A percentile compares a stretch with the other conserved stretches of the same genome.
Conservation (phyloP, 2,329 filamentous ascomycete species). For the Endoconidiophora laricicola region DNA sequence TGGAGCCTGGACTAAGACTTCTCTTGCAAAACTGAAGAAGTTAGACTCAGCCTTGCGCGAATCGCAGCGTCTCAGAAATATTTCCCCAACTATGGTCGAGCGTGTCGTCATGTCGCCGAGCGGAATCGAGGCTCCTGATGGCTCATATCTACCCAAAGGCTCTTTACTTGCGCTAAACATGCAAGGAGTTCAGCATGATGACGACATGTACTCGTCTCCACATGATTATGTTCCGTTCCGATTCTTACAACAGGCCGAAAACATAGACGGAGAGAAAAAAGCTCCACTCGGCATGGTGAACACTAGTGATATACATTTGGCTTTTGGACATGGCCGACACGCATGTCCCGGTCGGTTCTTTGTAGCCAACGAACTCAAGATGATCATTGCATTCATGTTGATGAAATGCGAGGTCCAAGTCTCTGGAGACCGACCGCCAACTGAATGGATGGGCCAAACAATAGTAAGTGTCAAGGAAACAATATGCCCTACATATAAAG, state of each 20-base stretch:
- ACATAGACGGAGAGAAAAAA: slow-evolving; percentile 23
- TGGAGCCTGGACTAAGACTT: slow-evolving; percentile 28
- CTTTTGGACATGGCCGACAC: slow-evolving; percentile 42
- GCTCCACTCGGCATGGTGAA: slow-evolving; percentile 31
- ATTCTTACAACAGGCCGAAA: slow-evolving; percentile 17
- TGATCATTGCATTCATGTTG: slow-evolving; percentile 33
- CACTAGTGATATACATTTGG: slow-evolving; percentile 32
- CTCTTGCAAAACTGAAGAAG: slow-evolving; percentile 26
- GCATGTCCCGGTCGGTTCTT: slow-evolving; percentile 40
- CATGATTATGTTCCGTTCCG: slow-evolving; percentile 32
- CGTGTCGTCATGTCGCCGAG: slow-evolving; percentile 27
- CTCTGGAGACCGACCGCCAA: slow-evolving; percentile 23
- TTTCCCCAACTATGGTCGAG: slow-evolving; percentile 28
- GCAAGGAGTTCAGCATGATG: slow-evolving; percentile 30
- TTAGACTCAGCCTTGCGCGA: slow-evolving; percentile 37
- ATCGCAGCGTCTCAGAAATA: slow-evolving; percentile 32
- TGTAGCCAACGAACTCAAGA: slow-evolving; percentile 37
- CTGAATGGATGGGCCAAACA: slow-evolving; percentile 29
- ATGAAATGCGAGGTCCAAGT: slow-evolving; percentile 35
- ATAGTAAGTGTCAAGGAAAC: slow-evolving; percentile 17
- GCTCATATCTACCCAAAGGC: slow-evolving; percentile 29
- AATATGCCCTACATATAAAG: background rate
- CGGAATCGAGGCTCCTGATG: slow-evolving; percentile 24
- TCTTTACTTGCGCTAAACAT: slow-evolving; percentile 27
- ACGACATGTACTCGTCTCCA: slow-evolving; percentile 26